These are phyloP conservation scores for Acanthamoeba healyi DNA, from an alignment of 208 protist species.

Conservation along the genomic window DNA sequence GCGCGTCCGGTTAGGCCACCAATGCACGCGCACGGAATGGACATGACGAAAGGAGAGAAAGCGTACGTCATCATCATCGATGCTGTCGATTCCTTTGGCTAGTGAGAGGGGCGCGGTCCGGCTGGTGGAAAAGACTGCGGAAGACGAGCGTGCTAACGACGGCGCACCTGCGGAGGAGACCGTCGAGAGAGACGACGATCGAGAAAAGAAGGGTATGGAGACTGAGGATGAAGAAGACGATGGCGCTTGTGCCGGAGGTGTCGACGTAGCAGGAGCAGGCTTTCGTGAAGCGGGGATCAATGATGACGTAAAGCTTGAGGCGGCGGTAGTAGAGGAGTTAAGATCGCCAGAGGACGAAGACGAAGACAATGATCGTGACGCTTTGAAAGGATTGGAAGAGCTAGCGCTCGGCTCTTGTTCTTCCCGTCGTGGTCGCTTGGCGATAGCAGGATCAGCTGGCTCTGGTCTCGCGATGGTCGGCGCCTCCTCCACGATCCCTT, in stretches of 20 bases:
- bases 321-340: background rate
- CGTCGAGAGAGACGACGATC: background rate
- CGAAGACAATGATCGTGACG: background rate
- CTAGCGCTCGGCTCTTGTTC: background rate
- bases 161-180: background rate
- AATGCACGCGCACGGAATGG: background rate
- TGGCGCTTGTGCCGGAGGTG: background rate
- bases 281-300: background rate
- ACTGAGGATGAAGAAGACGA: background rate
- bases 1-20: too few relatives aligned
- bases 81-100: constrained; percentile 1
- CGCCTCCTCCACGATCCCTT: background rate
- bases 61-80: constrained; percentile 27
- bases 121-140: background rate
- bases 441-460: too few relatives aligned
- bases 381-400: background rate
- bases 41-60: background rate
- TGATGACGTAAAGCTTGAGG: background rate
- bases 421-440: background rate
- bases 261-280: background rate
- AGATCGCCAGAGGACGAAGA: background rate
- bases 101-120: background rate
- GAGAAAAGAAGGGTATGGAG: constrained; percentile 15
- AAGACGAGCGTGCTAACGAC: background rate
- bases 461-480: too few relatives aligned